Conservation (phyloP, 768 basidiomycete species). For the Tricholoma matsutake region DNA sequence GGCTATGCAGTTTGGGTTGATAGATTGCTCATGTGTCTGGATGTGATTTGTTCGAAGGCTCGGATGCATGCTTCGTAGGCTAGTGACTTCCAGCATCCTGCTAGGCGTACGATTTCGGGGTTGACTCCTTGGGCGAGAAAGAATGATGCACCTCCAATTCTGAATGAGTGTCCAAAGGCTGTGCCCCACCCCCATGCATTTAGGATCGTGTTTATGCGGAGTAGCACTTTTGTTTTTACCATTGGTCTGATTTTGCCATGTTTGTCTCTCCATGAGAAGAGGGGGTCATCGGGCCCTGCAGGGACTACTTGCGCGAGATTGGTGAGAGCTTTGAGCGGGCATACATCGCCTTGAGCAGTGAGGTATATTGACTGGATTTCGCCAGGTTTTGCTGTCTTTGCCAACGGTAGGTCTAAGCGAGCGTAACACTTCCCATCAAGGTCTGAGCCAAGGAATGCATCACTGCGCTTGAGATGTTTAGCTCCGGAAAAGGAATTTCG, state of each 20-base stretch:
- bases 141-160: neutral
- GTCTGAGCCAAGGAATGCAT: neutral
- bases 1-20: neutral
- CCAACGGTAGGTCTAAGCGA: neutral
- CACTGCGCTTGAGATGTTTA: slow-evolving; percentile 12
- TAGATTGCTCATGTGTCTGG: neutral
- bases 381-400: neutral
- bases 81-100: neutral
- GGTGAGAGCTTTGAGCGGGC: neutral
- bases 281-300: neutral
- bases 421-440: neutral
- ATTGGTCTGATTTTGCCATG: neutral
- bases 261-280: neutral
- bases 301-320: neutral
- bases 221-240: neutral
- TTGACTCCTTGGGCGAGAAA: too few relatives aligned
- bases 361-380: neutral
- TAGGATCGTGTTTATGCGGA: neutral
- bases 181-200: neutral
- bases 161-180: neutral
- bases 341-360: neutral
- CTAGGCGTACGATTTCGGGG: neutral
- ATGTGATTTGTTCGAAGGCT: neutral
- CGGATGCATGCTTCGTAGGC: neutral
- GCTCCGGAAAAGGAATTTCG: too few relatives aligned